Evolutionary conservation across 768 basidiomycete species (phyloP).

Genomic region (Russula vinacea): DNA sequence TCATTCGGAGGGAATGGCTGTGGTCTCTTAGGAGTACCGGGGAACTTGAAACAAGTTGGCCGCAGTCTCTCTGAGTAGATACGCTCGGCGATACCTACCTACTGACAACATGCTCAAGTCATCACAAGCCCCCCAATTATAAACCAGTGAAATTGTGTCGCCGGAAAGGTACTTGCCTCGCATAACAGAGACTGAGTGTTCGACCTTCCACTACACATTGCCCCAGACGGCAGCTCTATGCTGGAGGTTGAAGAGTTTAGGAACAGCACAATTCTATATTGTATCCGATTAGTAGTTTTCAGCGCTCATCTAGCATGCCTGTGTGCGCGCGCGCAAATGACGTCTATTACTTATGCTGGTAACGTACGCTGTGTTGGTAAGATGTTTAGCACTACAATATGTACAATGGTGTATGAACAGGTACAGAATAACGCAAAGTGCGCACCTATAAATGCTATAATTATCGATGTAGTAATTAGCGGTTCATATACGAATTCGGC

Average conservation of each 20-base stretch:
- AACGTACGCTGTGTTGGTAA: not conserved
- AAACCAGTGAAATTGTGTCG: not conserved
- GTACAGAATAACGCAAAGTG: conserved; percentile 5
- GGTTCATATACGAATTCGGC: conserved; percentile 3
- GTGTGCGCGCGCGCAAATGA: not conserved
- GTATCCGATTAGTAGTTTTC: not conserved
- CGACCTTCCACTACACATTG: not conserved
- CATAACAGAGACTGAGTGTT: not conserved
- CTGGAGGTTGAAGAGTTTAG: not conserved
- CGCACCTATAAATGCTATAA: conserved; percentile 1
- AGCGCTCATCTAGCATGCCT: not conserved
- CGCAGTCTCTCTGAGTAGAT: too few relatives aligned
- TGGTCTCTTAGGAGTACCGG: too few relatives aligned
- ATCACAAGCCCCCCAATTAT: not conserved
- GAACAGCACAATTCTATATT: not conserved
- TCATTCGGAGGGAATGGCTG: too few relatives aligned
- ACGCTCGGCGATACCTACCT: too few relatives aligned
- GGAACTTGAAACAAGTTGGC: too few relatives aligned
- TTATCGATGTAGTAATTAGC: not conserved
- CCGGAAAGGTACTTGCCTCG: not conserved
- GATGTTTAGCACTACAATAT: conserved; percentile 18
- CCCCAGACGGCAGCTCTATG: not conserved
- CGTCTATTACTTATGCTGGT: conserved; percentile 8
- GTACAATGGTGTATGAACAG: conserved; percentile 6
- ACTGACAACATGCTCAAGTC: too few relatives aligned